Evolutionary conservation across 2,329 filamentous ascomycete species (phyloP).

Genomic region (Alternaria longipes): DNA sequence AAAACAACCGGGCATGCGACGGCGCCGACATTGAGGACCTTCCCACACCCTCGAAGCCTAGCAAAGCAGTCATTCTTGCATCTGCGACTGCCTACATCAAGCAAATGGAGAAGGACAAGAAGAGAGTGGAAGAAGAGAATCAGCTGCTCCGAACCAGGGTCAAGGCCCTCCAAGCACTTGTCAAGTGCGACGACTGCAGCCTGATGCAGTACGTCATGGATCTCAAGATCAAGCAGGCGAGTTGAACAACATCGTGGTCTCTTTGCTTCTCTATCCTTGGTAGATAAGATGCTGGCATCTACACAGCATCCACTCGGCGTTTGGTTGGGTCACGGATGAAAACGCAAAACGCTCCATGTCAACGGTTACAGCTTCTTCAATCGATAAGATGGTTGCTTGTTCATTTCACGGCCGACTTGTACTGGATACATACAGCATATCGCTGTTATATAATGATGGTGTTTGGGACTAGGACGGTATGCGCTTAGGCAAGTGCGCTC

Average conservation of each 20-base stretch:
- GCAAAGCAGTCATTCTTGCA: slow-evolving; percentile 58
- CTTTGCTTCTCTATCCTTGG: background rate
- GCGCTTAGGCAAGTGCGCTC: slow-evolving; percentile 16
- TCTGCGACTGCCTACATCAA: slow-evolving; percentile 59
- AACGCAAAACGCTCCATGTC: slow-evolving; percentile 1
- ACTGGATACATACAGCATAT: background rate
- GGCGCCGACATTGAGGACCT: slow-evolving; percentile 56
- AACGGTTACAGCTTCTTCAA: background rate
- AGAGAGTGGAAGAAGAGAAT: slow-evolving; percentile 52
- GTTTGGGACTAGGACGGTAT: slow-evolving; percentile 14
- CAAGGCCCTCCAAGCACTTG: slow-evolving; percentile 55
- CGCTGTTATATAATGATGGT: slow-evolving; percentile 23
- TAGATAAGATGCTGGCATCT: slow-evolving; percentile 24
- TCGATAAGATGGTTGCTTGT: slow-evolving; percentile 1
- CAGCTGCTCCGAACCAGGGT: slow-evolving; percentile 51
- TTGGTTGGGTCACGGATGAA: slow-evolving; percentile 18
- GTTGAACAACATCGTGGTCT: background rate
- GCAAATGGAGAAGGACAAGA: slow-evolving; percentile 56
- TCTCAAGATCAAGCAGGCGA: slow-evolving; percentile 48
- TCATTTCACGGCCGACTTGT: slow-evolving; percentile 1
- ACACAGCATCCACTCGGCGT: slow-evolving; percentile 31
- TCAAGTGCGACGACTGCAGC: slow-evolving; percentile 58
- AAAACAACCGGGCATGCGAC: slow-evolving; percentile 47
- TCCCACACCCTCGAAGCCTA: slow-evolving; percentile 53
- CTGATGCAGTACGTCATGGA: slow-evolving; percentile 56